Evolutionary conservation across 768 basidiomycete genomes (phyloP).

Genomic region (Heimioporus sp.): DNA sequence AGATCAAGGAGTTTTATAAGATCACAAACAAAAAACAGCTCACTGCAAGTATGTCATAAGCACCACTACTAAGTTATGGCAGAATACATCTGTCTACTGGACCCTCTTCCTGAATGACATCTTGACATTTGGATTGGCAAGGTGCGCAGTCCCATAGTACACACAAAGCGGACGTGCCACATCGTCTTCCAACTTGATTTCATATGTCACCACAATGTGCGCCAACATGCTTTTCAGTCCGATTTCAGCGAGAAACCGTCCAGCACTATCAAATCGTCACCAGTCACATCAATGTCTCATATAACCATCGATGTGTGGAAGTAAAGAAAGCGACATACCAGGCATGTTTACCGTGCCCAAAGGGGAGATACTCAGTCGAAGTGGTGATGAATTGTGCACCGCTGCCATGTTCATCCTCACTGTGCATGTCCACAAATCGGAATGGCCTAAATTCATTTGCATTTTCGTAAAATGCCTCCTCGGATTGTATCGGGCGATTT

Average conservation of each 20-base stretch:
- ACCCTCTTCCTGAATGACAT: constrained; percentile 4
- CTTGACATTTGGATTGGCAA: not conserved
- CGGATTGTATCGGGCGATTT: constrained; percentile 17
- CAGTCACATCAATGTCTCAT: too few species aligned
- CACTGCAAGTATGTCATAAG: too few species aligned
- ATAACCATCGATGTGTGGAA: too few species aligned
- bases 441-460: constrained; percentile 39
- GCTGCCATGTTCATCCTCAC: constrained; percentile 27
- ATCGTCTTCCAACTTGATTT: constrained; percentile 2
- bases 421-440: constrained; percentile 19
- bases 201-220: constrained; percentile 10
- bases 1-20: too few species aligned
- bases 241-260: constrained; percentile 13
- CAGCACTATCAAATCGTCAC: constrained; percentile 1
- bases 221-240: constrained; percentile 16
- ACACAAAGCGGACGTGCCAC: not conserved
- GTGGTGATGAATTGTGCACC: constrained; percentile 37
- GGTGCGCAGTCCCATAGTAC: not conserved
- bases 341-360: constrained; percentile 30
- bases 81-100: too few species aligned
- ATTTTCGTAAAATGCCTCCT: constrained; percentile 27
- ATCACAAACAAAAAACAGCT: too few species aligned
- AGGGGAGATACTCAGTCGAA: constrained; percentile 31
- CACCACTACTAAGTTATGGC: too few species aligned
- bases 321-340: constrained; percentile 3